Base-by-base conservation (phyloP, 257 asterid species). In the Verbena officinalis region DNA sequence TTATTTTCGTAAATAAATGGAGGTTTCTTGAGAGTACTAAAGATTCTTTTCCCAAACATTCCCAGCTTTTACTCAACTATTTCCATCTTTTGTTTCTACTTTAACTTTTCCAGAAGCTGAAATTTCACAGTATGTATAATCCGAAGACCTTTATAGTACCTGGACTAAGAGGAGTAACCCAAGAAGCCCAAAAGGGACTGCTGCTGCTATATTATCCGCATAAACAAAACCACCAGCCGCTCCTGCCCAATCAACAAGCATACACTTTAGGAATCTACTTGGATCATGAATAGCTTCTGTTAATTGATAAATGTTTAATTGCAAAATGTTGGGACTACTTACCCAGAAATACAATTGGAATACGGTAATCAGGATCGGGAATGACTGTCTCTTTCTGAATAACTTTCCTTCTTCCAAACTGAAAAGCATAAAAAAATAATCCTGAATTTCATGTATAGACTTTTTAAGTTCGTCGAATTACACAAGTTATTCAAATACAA, bases 151-250 rank as follows among this genome's bases (percentile, higher is more conserved):
- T 20, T 1, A 14, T 0, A 16, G 11, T 72, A 89, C 98, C 98
- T 92, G 98, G 51, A 93, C 83, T 65, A 93, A 77, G n/a, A 90
- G 82, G 49, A 93, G 97, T 52, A 90, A 71, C 27, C 98, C 98
- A 55, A 93, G 95, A 66, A 90, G 93, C 67, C 95, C 96, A 64
- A 74, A 4, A 31, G 98, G 98, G 53, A 67, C 95, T 9, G 97
- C 97, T 65, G 95, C 96, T 22, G 75, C 73, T 68, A 86, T 27
- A 70, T 90, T 90, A 75, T 93, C 84, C 10, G 73, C 80, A 77
- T 84, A 89, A 43, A 62, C 77, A 24, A 85, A 84, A 59, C 81
- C 90, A 61, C 97, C 97, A 27, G 91, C 80, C 34, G 64, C 31
- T 55, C 98, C 97, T 92, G 88, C 72, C 58, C 75, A 80, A 30